A percentile compares a stretch with the other conserved stretches of the same genome.
These are phyloP conservation scores for Xylariomycetidae sp. DNA, from an alignment of 2,329 filamentous ascomycete species.

Conservation along the genomic window DNA sequence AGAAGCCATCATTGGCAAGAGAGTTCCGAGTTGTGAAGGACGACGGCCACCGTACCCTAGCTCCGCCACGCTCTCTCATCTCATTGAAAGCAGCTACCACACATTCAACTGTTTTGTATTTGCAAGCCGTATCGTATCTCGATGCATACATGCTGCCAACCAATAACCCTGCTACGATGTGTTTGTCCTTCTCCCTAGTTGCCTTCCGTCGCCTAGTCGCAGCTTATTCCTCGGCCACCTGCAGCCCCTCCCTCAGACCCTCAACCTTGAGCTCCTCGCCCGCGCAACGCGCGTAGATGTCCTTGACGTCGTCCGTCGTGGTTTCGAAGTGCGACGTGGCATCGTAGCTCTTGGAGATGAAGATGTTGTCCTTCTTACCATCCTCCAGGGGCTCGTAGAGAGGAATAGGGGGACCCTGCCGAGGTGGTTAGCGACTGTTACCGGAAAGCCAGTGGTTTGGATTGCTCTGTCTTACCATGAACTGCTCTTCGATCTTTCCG, in stretches of 20 bases:
- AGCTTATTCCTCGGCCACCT: slow-evolving; percentile 62
- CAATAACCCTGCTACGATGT: too few species aligned
- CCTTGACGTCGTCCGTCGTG: slow-evolving; percentile 80
- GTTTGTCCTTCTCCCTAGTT: too few species aligned
- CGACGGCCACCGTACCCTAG: too few species aligned
- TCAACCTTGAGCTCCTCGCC: slow-evolving; percentile 85
- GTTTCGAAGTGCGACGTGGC: slow-evolving; percentile 98
- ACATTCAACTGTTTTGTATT: too few species aligned
- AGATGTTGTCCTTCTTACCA: slow-evolving; percentile 83
- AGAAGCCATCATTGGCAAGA: too few species aligned
- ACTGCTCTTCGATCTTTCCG: slow-evolving; percentile 92
- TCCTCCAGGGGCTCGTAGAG: slow-evolving; percentile 85
- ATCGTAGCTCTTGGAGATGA: slow-evolving; percentile 98
- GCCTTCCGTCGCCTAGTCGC: too few species aligned
- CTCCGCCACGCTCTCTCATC: too few species aligned
- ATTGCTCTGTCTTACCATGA: slow-evolving; percentile 58
- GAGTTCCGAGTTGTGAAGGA: too few species aligned
- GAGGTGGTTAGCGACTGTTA: slow-evolving; percentile 4
- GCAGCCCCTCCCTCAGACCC: slow-evolving; percentile 73
- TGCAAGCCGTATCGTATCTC: too few species aligned
- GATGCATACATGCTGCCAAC: too few species aligned
- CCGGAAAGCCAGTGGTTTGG: not conserved
- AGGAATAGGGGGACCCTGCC: slow-evolving; percentile 72
- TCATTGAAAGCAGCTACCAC: too few species aligned
- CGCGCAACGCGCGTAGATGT: slow-evolving; percentile 80